phyloP scores from a whole-genome alignment of 2,329 filamentous ascomycete species.

The Ceratocystis colombiana region DNA sequence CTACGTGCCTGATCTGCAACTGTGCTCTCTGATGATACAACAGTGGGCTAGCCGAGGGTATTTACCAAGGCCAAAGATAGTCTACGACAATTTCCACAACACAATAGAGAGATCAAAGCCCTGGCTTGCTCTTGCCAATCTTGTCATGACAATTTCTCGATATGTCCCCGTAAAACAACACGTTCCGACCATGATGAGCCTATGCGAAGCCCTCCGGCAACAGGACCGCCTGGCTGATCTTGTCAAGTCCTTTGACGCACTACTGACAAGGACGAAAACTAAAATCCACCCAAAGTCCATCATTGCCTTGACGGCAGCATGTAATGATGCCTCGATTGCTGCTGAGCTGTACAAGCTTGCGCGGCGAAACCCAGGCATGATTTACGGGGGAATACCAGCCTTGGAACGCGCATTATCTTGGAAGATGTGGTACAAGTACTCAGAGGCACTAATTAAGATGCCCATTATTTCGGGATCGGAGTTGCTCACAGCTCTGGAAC shows the following conservation, averaged over 20 bases:
- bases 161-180: constrained; percentile 20
- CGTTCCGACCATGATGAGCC: constrained; percentile 23
- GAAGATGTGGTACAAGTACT: constrained; percentile 32
- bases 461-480: constrained; percentile 11
- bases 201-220: constrained; percentile 25
- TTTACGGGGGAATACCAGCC: constrained; percentile 21
- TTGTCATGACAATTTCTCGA: constrained; percentile 17
- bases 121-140: constrained; percentile 18
- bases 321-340: constrained; percentile 29
- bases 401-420: constrained; percentile 30
- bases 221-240: constrained; percentile 26
- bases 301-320: constrained; percentile 24
- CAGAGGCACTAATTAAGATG: constrained; percentile 31
- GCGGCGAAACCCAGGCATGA: constrained; percentile 12
- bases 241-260: constrained; percentile 24
- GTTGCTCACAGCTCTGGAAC: constrained; percentile 19
- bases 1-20: constrained; percentile 23
- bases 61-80: constrained; percentile 1
- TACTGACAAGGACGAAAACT: constrained; percentile 14
- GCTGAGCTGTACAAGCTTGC: constrained; percentile 28
- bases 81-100: constrained; percentile 13
- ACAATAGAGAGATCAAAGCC: not conserved
- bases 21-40: constrained; percentile 27
- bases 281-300: constrained; percentile 19
- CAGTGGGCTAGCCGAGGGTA: constrained; percentile 28